Evolutionary conservation across 257 asterid genomes (phyloP).

Genomic region (Solanum medicagineum): DNA sequence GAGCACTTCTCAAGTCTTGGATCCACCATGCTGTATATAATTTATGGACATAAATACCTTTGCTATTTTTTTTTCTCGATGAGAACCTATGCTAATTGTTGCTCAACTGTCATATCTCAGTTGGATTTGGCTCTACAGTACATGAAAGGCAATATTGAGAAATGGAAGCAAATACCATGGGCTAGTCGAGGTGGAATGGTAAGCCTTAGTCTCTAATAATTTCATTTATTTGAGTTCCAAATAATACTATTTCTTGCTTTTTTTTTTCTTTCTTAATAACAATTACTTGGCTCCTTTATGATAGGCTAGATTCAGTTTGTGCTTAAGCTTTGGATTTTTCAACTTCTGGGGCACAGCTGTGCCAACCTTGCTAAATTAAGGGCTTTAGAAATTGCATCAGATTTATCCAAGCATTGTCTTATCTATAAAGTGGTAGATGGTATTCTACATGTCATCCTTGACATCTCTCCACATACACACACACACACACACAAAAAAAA

Average conservation of each 20-base stretch:
- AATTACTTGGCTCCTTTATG: not conserved
- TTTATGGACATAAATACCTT: not conserved
- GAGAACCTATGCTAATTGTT: not conserved
- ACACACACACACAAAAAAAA: not conserved
- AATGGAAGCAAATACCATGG: conserved; percentile 54
- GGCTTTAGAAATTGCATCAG: not conserved
- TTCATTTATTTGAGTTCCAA: not conserved
- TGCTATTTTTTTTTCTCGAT: not conserved
- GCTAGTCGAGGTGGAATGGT: conserved; percentile 61
- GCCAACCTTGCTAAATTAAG: not conserved
- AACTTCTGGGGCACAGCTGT: not conserved
- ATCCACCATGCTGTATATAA: not conserved
- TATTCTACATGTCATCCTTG: not conserved
- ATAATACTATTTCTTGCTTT: not conserved
- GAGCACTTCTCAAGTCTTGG: not conserved
- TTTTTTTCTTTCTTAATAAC: not conserved
- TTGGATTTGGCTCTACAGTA: conserved; percentile 46
- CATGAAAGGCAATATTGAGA: conserved; percentile 25
- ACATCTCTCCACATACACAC: not conserved
- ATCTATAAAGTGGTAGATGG: not conserved
- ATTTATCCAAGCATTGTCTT: not conserved
- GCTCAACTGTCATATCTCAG: conserved; percentile 15
- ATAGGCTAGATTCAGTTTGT: not conserved
- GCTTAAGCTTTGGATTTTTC: not conserved
- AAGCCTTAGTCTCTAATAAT: conserved; percentile 3